A percentile compares a stretch with the other conserved stretches of the same genome.
Conservation (phyloP, 2,329 filamentous ascomycete species). For the Tolypocladium amazonense region DNA sequence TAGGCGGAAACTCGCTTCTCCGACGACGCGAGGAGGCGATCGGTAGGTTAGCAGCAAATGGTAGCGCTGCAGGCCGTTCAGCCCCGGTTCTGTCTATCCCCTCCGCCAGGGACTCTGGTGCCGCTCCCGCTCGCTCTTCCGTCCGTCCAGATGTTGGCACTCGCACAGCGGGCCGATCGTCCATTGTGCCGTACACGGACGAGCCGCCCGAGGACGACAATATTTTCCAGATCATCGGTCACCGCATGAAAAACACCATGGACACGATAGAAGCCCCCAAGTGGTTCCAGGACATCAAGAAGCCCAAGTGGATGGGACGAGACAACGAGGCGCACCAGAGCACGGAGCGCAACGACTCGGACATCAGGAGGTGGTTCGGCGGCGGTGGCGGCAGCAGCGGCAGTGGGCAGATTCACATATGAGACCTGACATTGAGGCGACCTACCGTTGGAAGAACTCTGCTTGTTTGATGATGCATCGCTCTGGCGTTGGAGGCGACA, state of each 20-base stretch:
- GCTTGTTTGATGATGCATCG: neutral
- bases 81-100: constrained; percentile 40
- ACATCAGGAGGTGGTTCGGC: constrained; percentile 50
- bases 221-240: constrained; percentile 74
- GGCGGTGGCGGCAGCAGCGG: constrained; percentile 24
- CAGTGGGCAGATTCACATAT: constrained; percentile 9
- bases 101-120: constrained; percentile 21
- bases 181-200: constrained; percentile 21
- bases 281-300: constrained; percentile 72
- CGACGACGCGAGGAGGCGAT: constrained; percentile 35
- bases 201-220: constrained; percentile 62
- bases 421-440: neutral
- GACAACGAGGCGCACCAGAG: constrained; percentile 31
- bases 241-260: constrained; percentile 84
- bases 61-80: constrained; percentile 19
- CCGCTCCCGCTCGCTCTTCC: constrained; percentile 29
- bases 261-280: constrained; percentile 72
- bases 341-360: constrained; percentile 19
- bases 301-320: constrained; percentile 72
- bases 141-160: constrained; percentile 18
- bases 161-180: constrained; percentile 17
- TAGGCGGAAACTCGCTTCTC: constrained; percentile 52
- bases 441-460: neutral
- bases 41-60: constrained; percentile 18
- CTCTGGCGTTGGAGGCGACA: neutral